Base-by-base conservation (phyloP, 768 basidiomycete genomes). In the Pisolithus microcarpus region DNA sequence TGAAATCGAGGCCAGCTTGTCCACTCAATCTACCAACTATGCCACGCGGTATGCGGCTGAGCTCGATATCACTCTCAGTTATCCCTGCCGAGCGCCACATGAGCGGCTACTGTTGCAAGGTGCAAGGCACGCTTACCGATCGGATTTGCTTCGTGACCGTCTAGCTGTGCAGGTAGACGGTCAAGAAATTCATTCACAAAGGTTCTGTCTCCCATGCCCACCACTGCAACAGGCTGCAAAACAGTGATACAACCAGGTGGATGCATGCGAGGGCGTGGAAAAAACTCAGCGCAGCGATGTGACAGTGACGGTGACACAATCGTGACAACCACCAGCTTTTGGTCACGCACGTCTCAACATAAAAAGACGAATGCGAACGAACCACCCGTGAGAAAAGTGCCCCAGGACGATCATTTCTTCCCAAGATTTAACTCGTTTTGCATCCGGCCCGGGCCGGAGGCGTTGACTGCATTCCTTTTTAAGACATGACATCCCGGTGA, bases 401-500 rank as follows among this genome's bases (percentile, higher is more conserved):
- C 79, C 81, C 68, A 67, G 34, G 66, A 68, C 66, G 66, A 67
- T 67, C 67, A 67, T 66, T 67, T 62, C 56, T 65, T 61, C 73
- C 72, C 73, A 72, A 72, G 70, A 69, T 9, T 15, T 67, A 69
- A 69, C 62, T 56, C 62, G 62, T 65, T 34, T 61, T 65, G 53
- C 62, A 61, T 54, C 64, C 68, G 66, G 63, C 65, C 61, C 71
- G 65, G 69, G 66, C 69, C 65, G 60, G 58, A 59, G 71, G 80
- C 81, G 81, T 60, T 73, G 71, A 69, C 71, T 72, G 70, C 74
- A 67, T 70, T 70, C 75, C 72, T 70, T 72, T 70, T 75, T 67
- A 56, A 63, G 78, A 75, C 61, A 88, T 88, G 86, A 85, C 85
- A 68, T 88, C 86, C 58, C 84, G 86, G 86, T 84, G 58, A 58